Evolutionary conservation across 305 asterid species (phyloP), one percentile per base, ranked within the genome.

Genomic region (Galium porrigens): DNA sequence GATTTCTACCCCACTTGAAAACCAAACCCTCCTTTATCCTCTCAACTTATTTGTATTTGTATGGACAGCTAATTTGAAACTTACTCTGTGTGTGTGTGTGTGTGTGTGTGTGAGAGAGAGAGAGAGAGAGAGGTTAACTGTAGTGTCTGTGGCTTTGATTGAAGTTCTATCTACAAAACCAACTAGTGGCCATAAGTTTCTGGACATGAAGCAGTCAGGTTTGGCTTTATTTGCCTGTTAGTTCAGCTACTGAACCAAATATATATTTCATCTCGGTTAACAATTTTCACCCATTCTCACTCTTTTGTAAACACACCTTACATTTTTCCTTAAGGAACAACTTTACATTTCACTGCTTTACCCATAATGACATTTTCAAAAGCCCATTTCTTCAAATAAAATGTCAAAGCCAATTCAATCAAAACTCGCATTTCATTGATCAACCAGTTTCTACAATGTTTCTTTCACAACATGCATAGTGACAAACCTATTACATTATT

Each of bases 401-500:
- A 44, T 44, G 17, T 25, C 8, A 34, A 14, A 22, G 44, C 2
- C 18, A 44, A 3, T 44, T 44, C 51, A 44, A 14, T 44, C 18
- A 29, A 62, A 63, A 8, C 34, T 49, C 61, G 9, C 7, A 61
- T 68, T 36, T 20, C 56, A 37, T 61, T 37, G 17, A 36, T 61
- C 34, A 51, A 37, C 62, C 34, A 34, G 42, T 61, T n/a, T 61
- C 37, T 49, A 69, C 27, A 37, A 6, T 25, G 60, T 7, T 51
- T 29, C 10, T 34, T 1, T 58, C 22, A 53, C 67, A 49, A 60
- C 55, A 36, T 22, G 27, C 12, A 61, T 15, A 22, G 41, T 22
- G 63, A 56, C 18, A 61, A 11, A 68, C 27, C 70, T 66, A 69
- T 12, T 34, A 72, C 67, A 59, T 12, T 7, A 29, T 33, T 58